phyloP scores from a whole-genome alignment of 306 rosid genomes.

The Gillenia trifoliata region DNA sequence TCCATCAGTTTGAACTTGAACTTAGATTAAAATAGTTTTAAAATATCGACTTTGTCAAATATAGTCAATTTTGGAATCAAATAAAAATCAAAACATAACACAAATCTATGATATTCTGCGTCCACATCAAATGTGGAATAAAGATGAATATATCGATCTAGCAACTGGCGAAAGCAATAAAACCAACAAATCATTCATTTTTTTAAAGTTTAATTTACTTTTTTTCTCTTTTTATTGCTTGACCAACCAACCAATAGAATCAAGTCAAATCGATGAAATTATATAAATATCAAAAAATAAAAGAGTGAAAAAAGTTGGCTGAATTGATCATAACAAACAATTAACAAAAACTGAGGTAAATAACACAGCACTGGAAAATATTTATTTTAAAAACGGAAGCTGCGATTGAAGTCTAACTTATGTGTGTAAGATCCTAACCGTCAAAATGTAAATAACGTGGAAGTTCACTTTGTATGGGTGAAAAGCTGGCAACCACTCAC shows the following conservation, averaged over 20 bases:
- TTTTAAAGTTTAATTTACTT: neutral
- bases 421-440: conserved; percentile 17
- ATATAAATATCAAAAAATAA: neutral
- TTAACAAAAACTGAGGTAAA: neutral
- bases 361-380: too few species aligned
- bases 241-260: neutral
- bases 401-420: too few species aligned
- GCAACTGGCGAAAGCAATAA: conserved; percentile 10
- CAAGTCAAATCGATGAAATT: neutral
- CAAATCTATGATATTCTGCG: neutral
- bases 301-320: neutral
- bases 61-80: neutral
- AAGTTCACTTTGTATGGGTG: neutral
- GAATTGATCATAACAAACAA: neutral
- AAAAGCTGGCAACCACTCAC: neutral
- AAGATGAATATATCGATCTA: neutral
- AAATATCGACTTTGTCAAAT: neutral
- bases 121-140: conserved; percentile 5
- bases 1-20: too few species aligned
- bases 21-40: too few species aligned
- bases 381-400: too few species aligned
- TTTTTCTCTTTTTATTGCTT: neutral
- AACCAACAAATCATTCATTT: neutral
- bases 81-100: neutral
- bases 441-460: neutral